Conservation (phyloP, 139 green algal species). For the Micromonas commoda region DNA sequence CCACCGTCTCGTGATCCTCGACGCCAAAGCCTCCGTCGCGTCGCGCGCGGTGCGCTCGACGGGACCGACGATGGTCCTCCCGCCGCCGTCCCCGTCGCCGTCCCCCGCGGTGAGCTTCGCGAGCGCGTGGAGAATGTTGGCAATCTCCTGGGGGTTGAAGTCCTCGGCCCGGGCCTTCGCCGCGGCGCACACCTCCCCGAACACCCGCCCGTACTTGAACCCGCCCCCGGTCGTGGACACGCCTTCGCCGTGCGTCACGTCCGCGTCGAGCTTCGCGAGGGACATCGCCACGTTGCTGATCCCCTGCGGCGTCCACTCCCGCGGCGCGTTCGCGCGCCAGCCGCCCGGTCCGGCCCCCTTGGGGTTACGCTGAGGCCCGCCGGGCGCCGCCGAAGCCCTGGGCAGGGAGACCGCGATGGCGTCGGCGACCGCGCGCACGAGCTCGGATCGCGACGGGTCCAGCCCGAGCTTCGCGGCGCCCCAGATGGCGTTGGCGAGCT, state of each 20-base stretch:
- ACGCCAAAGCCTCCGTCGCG: background rate
- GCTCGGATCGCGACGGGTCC: background rate
- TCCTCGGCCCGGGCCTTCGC: background rate
- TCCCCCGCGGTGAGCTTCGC: background rate
- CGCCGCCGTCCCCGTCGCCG: background rate
- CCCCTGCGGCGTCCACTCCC: constrained; percentile 18
- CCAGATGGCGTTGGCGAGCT: constrained; percentile 23
- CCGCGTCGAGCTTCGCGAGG: background rate
- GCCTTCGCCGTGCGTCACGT: too few species aligned
- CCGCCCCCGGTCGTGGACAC: too few species aligned
- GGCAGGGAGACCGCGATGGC: too few species aligned
- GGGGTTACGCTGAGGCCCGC: too few species aligned
- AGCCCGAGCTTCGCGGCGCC: constrained; percentile 8
- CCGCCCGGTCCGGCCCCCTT: too few species aligned
- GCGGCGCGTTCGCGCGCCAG: too few species aligned
- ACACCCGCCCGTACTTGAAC: background rate
- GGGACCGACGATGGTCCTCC: background rate
- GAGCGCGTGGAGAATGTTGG: constrained; percentile 3
- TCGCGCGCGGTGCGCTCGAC: background rate
- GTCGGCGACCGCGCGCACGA: too few species aligned
- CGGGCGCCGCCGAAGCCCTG: too few species aligned
- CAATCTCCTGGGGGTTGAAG: constrained; percentile 20
- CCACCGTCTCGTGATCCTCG: background rate
- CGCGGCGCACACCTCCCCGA: background rate
- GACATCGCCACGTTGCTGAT: constrained; percentile 15